Conservation (phyloP, 1,139 yeast species). For the Geotrichum candidum region DNA sequence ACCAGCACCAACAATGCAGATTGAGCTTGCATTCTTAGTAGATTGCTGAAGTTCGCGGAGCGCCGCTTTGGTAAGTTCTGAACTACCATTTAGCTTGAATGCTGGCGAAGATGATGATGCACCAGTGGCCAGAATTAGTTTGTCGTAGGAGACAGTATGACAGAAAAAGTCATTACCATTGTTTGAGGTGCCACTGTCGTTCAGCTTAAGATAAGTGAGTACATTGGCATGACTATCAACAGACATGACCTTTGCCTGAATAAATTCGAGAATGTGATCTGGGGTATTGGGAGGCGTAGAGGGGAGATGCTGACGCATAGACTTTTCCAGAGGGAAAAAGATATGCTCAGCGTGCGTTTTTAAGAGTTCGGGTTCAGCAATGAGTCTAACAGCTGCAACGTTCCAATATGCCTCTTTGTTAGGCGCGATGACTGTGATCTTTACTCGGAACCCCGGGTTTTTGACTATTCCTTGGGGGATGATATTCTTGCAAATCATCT, state of each 20-base stretch:
- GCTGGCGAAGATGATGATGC: conserved; percentile 18
- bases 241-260: conserved; percentile 17
- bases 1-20: conserved; percentile 27
- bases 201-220: conserved; percentile 11
- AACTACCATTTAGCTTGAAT: conserved; percentile 16
- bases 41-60: conserved; percentile 10
- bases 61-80: conserved; percentile 13
- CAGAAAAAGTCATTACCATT: conserved; percentile 9
- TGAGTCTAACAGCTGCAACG: conserved; percentile 18
- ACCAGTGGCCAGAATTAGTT: conserved; percentile 17
- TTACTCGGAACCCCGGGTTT: conserved; percentile 10
- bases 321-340: conserved; percentile 15
- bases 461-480: conserved; percentile 12
- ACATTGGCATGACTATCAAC: conserved; percentile 9
- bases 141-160: conserved; percentile 12
- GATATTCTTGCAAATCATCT: conserved; percentile 9
- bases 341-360: conserved; percentile 11
- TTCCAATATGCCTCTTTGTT: conserved; percentile 18
- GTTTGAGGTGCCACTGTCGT: conserved; percentile 8
- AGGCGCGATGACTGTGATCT: conserved; percentile 17
- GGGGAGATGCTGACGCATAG: conserved; percentile 14
- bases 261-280: conserved; percentile 8
- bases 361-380: conserved; percentile 15
- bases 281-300: not conserved
- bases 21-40: conserved; percentile 16